These are phyloP conservation scores for Lachnellula cervina DNA, from an alignment of 2,329 filamentous ascomycete genomes.

Conservation along the genomic window DNA sequence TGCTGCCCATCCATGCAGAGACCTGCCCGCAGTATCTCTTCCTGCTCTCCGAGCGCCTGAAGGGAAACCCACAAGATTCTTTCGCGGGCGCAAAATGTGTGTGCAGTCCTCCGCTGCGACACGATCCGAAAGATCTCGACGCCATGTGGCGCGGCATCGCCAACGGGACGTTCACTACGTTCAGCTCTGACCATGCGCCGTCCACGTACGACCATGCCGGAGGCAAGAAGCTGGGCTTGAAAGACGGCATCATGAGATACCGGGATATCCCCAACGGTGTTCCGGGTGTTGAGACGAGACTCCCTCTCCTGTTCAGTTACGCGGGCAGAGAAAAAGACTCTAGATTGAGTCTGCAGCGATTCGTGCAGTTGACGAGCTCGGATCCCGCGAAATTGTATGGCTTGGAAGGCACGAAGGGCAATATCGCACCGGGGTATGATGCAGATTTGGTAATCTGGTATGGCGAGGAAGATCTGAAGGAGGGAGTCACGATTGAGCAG, in stretches of 20 bases:
- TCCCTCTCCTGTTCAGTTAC: conserved; percentile 19
- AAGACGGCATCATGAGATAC: conserved; percentile 18
- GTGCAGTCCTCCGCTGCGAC: conserved; percentile 47
- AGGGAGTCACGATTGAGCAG: conserved; percentile 14
- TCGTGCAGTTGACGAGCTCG: conserved; percentile 20
- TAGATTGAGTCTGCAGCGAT: conserved; percentile 15
- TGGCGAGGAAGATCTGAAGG: conserved; percentile 11
- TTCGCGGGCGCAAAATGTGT: conserved; percentile 51
- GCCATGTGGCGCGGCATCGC: conserved; percentile 47
- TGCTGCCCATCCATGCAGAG: conserved; percentile 50
- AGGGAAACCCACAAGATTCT: conserved; percentile 33
- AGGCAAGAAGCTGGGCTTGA: conserved; percentile 20
- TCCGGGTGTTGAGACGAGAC: conserved; percentile 22
- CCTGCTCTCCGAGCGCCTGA: conserved; percentile 44
- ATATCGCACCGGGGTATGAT: conserved; percentile 23
- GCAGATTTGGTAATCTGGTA: conserved; percentile 25
- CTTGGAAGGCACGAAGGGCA: conserved; percentile 19
- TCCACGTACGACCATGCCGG: conserved; percentile 18
- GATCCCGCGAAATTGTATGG: conserved; percentile 24
- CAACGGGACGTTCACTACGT: conserved; percentile 50
- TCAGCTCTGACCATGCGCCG: conserved; percentile 37
- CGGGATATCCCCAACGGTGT: conserved; percentile 23
- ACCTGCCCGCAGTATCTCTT: conserved; percentile 57
- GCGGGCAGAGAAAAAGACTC: conserved; percentile 11
- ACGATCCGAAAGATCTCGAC: conserved; percentile 43